These are phyloP conservation scores for Chaetomidium leptoderma DNA, from an alignment of 495 filamentous ascomycete species.

Conservation along the genomic window DNA sequence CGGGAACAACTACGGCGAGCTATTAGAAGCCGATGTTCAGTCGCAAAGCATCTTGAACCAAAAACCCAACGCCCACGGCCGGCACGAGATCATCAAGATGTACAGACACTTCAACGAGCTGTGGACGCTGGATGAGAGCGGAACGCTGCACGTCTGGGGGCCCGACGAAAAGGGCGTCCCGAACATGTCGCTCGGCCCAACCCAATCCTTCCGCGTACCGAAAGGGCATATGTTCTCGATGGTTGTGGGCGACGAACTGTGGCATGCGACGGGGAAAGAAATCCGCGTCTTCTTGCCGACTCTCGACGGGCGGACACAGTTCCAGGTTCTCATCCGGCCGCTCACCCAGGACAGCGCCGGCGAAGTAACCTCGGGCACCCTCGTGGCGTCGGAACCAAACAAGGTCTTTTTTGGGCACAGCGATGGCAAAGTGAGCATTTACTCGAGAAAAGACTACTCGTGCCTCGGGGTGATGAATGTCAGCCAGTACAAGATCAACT, in stretches of 20 bases:
- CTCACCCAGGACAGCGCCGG: slow-evolving; percentile 63
- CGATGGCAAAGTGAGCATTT: slow-evolving; percentile 92
- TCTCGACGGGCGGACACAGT: slow-evolving; percentile 56
- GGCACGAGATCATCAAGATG: slow-evolving; percentile 81
- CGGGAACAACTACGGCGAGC: slow-evolving; percentile 78
- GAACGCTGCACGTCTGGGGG: slow-evolving; percentile 81
- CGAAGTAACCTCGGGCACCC: slow-evolving; percentile 82
- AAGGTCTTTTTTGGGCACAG: slow-evolving; percentile 85
- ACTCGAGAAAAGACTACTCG: slow-evolving; percentile 66
- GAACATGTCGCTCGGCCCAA: slow-evolving; percentile 61
- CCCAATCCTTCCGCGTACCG: slow-evolving; percentile 62
- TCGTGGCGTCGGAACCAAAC: slow-evolving; percentile 68
- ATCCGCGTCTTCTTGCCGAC: slow-evolving; percentile 79
- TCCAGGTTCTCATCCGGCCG: slow-evolving; percentile 67
- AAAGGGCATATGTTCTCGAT: slow-evolving; percentile 86
- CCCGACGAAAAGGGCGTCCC: slow-evolving; percentile 72
- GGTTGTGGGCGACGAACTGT: slow-evolving; percentile 71
- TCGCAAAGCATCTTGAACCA: slow-evolving; percentile 61
- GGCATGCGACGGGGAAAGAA: slow-evolving; percentile 85
- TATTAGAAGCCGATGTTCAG: slow-evolving; percentile 79
- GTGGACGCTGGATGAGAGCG: slow-evolving; percentile 91
- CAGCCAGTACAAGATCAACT: slow-evolving; percentile 93
- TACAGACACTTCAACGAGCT: slow-evolving; percentile 80
- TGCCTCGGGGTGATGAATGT: slow-evolving; percentile 76
- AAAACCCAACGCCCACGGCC: slow-evolving; percentile 67